phyloP scores from a whole-genome alignment of 371 early-diverging fungal genomes.

The Chytridium lagenaria region DNA sequence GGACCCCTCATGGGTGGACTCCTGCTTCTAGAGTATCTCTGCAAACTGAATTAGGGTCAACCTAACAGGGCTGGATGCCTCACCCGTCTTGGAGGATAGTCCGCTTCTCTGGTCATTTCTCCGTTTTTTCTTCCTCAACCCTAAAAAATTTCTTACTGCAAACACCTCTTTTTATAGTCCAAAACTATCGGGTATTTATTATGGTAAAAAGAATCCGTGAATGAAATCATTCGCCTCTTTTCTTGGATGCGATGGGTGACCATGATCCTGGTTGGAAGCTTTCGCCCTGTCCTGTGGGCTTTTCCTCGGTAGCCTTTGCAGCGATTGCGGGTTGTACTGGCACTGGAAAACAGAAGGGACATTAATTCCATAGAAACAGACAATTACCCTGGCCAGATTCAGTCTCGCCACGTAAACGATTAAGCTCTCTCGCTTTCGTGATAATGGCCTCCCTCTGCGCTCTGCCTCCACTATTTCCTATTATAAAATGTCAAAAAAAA shows the following conservation, averaged over 20 bases:
- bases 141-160: too few relatives aligned
- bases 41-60: too few relatives aligned
- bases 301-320: neutral
- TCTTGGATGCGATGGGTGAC: slow-evolving; percentile 17
- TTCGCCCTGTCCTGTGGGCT: slow-evolving; percentile 37
- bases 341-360: too few relatives aligned
- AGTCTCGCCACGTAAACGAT: slow-evolving; percentile 4
- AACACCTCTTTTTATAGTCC: too few relatives aligned
- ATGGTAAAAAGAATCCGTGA: too few relatives aligned
- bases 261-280: slow-evolving; percentile 39
- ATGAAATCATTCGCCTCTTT: neutral
- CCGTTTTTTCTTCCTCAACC: neutral
- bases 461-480: slow-evolving; percentile 28
- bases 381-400: neutral
- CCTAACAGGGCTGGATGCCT: too few relatives aligned
- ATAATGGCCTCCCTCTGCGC: slow-evolving; percentile 14
- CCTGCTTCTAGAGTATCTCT: neutral
- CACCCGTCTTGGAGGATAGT: too few relatives aligned
- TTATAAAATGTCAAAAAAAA: neutral
- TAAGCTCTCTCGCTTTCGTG: slow-evolving; percentile 26
- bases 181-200: too few relatives aligned
- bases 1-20: neutral
- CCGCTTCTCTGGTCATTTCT: neutral
- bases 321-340: neutral
- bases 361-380: too few relatives aligned